Evolutionary conservation across 139 green algal genomes (phyloP), one percentile per base, ranked within the genome.

Genomic region (Auxenochlorella pyrenoidosa): DNA sequence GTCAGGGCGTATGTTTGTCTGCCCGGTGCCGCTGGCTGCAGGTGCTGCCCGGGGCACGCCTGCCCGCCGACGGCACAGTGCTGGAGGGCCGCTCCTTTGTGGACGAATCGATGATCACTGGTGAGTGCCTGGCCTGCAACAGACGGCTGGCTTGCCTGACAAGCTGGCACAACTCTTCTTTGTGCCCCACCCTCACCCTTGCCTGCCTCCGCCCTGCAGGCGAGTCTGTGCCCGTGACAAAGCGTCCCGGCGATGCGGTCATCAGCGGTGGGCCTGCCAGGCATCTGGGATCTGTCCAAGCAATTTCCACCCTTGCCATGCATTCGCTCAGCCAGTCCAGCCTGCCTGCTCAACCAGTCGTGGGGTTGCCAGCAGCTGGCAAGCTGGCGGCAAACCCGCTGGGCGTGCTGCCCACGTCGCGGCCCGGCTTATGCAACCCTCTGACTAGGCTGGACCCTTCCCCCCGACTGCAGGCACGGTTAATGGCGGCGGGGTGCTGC

Each of bases 91-190:
- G 89, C 40, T 96, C 91, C 30, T 92, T 97, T 87, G 91, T 98
- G 47, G 95, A 99, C 76, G 97, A 99, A 89, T 89, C 91, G 87
- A 98, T 99, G 96, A 91, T 99, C 63, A 99, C 96, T 24, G 97
- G 72, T 85, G 51, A 5, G 76, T n/a, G n/a, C n/a, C n/a, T n/a
- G n/a, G n/a, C n/a, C n/a, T n/a, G n/a, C n/a, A n/a, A n/a, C n/a
- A n/a, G n/a, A n/a, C n/a, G n/a, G n/a, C n/a, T n/a, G n/a, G n/a
- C n/a, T n/a, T n/a, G n/a, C n/a, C n/a, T n/a, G n/a, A n/a, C n/a
- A n/a, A n/a, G n/a, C n/a, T n/a, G n/a, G n/a, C n/a, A n/a, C n/a
- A n/a, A n/a, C n/a, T n/a, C n/a, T n/a, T n/a, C n/a, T n/a, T n/a
- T n/a, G n/a, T n/a, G n/a, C n/a, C n/a, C n/a, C n/a, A n/a, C n/a